phyloP scores from a whole-genome alignment of 257 asterid species.

The Solanum gracilifrons region DNA sequence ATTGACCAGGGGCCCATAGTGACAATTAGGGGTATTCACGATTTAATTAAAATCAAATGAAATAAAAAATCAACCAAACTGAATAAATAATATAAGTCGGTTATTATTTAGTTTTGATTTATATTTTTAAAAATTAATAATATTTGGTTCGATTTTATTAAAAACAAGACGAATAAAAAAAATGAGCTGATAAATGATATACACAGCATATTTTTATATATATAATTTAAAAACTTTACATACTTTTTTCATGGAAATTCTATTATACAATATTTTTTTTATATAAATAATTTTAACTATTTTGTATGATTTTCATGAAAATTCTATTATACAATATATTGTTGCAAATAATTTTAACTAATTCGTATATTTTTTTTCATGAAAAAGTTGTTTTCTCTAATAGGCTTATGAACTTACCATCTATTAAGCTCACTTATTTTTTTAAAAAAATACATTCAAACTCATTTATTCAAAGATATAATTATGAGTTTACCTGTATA shows the following conservation, averaged over 20 bases:
- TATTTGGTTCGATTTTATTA: background rate
- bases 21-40: background rate
- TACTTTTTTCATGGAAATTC: background rate
- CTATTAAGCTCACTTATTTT: background rate
- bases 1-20: background rate
- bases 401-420: background rate
- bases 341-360: no score
- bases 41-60: background rate
- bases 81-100: background rate
- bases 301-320: background rate
- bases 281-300: background rate
- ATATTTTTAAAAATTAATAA: background rate
- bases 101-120: background rate
- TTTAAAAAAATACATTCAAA: background rate
- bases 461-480: background rate
- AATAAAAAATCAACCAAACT: background rate
- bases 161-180: background rate
- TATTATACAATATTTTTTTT: no score
- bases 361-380: background rate
- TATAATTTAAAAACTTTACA: background rate
- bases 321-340: background rate
- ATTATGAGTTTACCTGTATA: background rate
- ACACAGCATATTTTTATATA: background rate
- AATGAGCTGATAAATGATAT: background rate
- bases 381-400: background rate